These are phyloP conservation scores for Obba rivulosa DNA, from an alignment of 768 basidiomycete species.

Conservation along the genomic window DNA sequence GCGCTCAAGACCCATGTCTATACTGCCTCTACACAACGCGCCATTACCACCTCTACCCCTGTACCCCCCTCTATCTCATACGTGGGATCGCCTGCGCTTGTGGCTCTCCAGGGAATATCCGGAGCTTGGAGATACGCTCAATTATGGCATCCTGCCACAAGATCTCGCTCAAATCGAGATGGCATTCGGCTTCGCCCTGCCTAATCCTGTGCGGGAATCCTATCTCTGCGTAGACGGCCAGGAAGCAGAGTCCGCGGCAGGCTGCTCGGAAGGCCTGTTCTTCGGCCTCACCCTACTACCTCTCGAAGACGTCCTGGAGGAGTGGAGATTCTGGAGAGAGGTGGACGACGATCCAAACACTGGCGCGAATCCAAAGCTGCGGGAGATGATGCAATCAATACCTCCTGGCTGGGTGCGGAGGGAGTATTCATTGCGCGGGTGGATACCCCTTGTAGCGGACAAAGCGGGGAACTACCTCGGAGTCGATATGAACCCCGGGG, in stretches of 20 bases:
- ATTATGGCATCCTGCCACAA: constrained; percentile 79
- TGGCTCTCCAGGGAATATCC: constrained; percentile 87
- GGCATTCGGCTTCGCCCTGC: constrained; percentile 80
- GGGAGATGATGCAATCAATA: constrained; percentile 79
- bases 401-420: constrained; percentile 85
- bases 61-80: constrained; percentile 77
- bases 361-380: constrained; percentile 70
- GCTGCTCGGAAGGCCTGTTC: constrained; percentile 87
- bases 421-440: constrained; percentile 90
- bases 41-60: constrained; percentile 26
- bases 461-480: constrained; percentile 96
- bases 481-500: constrained; percentile 85
- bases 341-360: constrained; percentile 86
- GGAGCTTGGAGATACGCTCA: constrained; percentile 92
- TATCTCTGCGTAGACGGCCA: constrained; percentile 89
- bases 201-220: constrained; percentile 84
- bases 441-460: constrained; percentile 94
- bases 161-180: constrained; percentile 80
- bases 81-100: constrained; percentile 79
- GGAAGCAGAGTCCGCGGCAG: constrained; percentile 84
- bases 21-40: constrained; percentile 61
- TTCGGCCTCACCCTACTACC: constrained; percentile 93
- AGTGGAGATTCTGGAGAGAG: constrained; percentile 96
- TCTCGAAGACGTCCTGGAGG: constrained; percentile 87
- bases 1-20: constrained; percentile 42